Percentiles rank a stretch among this genome's conserved stretches.
These are phyloP conservation scores for Diutina catenulata DNA, from an alignment of 1,139 yeast genomes.

Conservation along the genomic window DNA sequence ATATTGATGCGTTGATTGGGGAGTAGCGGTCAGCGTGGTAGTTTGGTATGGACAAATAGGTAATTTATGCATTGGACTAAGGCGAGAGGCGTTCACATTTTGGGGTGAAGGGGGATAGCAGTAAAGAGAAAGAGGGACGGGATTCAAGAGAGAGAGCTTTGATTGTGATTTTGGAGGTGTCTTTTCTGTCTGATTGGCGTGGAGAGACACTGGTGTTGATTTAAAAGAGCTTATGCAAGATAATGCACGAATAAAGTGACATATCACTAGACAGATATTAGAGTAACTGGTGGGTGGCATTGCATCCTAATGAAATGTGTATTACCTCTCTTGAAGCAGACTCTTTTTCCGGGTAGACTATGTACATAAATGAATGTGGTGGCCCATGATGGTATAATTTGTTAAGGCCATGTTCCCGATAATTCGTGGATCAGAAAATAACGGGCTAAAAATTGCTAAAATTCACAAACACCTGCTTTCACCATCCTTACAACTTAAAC, in stretches of 20 bases:
- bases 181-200: too few species aligned
- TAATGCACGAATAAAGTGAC: too few species aligned
- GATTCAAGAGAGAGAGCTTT: too few species aligned
- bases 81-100: too few species aligned
- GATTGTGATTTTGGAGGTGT: too few species aligned
- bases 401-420: neutral
- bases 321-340: neutral
- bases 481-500: constrained; percentile 19
- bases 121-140: too few species aligned
- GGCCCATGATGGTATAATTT: neutral
- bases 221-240: too few species aligned
- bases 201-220: too few species aligned
- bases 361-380: neutral
- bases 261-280: too few species aligned
- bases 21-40: neutral
- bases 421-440: neutral
- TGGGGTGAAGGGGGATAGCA: too few species aligned
- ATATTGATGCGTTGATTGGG: neutral
- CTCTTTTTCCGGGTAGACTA: neutral
- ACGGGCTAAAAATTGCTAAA: neutral
- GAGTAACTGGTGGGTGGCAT: neutral
- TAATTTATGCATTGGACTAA: too few species aligned
- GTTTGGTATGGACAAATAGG: too few species aligned
- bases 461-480: neutral
- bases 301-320: neutral